Evolutionary conservation across 768 basidiomycete species (phyloP).

Genomic region (Termitomyces sp.): DNA sequence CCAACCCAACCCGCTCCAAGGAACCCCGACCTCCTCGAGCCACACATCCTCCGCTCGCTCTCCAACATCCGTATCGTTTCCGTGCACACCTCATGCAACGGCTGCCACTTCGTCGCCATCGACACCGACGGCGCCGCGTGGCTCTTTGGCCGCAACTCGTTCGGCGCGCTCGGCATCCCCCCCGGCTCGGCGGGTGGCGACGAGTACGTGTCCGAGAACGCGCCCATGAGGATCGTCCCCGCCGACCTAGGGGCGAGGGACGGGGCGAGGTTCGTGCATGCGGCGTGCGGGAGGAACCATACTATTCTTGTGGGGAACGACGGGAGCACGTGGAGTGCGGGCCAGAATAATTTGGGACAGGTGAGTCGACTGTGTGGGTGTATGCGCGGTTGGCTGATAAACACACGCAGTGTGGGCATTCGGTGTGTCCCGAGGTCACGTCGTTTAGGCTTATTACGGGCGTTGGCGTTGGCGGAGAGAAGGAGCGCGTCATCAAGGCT

Average conservation of each 20-base stretch:
- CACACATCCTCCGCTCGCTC: conserved; percentile 85
- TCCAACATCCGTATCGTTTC: conserved; percentile 71
- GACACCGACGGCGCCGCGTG: conserved; percentile 78
- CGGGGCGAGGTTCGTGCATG: conserved; percentile 66
- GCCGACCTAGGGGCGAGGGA: conserved; percentile 53
- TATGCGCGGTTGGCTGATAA: background rate
- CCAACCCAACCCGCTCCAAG: conserved; percentile 18
- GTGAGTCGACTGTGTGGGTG: conserved; percentile 31
- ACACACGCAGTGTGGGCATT: conserved; percentile 60
- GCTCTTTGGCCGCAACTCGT: conserved; percentile 85
- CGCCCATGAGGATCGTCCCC: conserved; percentile 58
- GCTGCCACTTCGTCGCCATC: conserved; percentile 72
- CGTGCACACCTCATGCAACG: conserved; percentile 69
- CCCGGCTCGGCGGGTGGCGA: conserved; percentile 48
- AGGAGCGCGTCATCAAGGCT: conserved; percentile 64
- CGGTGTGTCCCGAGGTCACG: conserved; percentile 56
- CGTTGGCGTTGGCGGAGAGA: conserved; percentile 50
- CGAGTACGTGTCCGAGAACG: conserved; percentile 68
- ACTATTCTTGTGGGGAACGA: conserved; percentile 77
- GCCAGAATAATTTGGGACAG: conserved; percentile 78
- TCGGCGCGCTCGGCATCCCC: conserved; percentile 40
- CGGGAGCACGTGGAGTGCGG: conserved; percentile 81
- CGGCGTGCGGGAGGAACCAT: conserved; percentile 81
- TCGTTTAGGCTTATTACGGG: conserved; percentile 61
- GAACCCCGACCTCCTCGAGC: conserved; percentile 80